Evolutionary conservation across 2,329 filamentous ascomycete genomes (phyloP), one percentile per base, ranked within the genome.

Genomic region (Zasmidium cellare): DNA sequence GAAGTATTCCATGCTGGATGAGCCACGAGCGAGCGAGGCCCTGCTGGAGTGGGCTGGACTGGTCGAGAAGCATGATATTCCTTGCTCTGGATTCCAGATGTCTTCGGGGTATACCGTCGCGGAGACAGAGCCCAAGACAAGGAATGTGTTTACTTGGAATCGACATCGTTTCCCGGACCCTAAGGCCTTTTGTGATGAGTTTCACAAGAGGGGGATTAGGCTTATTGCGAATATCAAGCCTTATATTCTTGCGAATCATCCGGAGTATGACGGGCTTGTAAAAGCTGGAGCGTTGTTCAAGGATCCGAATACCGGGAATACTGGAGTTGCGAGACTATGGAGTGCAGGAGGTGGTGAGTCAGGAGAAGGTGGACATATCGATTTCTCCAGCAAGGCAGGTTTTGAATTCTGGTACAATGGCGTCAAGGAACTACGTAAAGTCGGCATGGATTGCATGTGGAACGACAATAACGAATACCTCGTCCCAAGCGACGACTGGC

Each of bases 401-500:
- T 90, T 84, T 67, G 76, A 85, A 16, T 91, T 87, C 85, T 91
- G 88, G 88, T 87, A 84, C 59, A 77, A 88, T 0, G 87, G 88
- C 1, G 83, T 89, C 9, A 80, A 82, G 58, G 80, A 79, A 51
- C 77, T 91, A 1, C 84, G 84, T 55, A 75, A 82, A 23, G 74
- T 84, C 9, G 87, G 87, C 1, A 87, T 91, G 56, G 87, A 90
- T 63, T 87, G 82, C 49, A 89, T 90, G 75, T 91, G 88, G 88
- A 91, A 91, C 63, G 88, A 91, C 69, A 91, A 91, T 72, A 91
- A 90, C 64, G 88, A 91, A 71, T 91, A 90, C 70, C 86, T 84
- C 0, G 79, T 89, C 2, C 81, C 85, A 0, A 79, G 84, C 59
- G 88, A 91, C 58, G 77, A 82, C 22, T 90, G 87, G 87, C 74